Evolutionary conservation across 108 stramenopile genomes (phyloP).

Genomic region (Parmales sp.): DNA sequence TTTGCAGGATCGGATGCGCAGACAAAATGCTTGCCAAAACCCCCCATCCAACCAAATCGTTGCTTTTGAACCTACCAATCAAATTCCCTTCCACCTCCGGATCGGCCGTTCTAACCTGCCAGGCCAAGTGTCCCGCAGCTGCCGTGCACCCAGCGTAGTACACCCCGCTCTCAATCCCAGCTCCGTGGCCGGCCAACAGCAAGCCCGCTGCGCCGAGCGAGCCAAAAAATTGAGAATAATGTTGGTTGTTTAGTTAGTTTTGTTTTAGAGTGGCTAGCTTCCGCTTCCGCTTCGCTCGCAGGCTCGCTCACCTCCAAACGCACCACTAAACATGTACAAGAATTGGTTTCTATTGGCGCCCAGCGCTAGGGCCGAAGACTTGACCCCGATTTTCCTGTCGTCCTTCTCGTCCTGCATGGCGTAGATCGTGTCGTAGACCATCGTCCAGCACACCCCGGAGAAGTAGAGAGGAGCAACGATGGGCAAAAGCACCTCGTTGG

Average conservation of each 20-base stretch:
- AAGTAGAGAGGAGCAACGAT: constrained; percentile 73
- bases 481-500: constrained; percentile 52
- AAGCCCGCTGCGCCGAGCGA: constrained; percentile 39
- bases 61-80: constrained; percentile 67
- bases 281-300: neutral
- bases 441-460: constrained; percentile 82
- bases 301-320: neutral
- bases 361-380: constrained; percentile 80
- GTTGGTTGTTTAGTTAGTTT: neutral
- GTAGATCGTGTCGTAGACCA: constrained; percentile 97
- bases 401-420: constrained; percentile 95
- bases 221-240: neutral
- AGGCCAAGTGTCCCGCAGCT: constrained; percentile 63
- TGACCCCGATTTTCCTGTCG: constrained; percentile 73
- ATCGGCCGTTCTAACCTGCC: constrained; percentile 76
- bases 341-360: constrained; percentile 64
- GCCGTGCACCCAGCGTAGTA: constrained; percentile 46
- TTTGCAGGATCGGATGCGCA: too few species aligned
- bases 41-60: constrained; percentile 55
- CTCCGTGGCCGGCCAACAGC: constrained; percentile 49
- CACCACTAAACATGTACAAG: neutral
- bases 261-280: neutral
- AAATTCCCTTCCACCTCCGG: constrained; percentile 63
- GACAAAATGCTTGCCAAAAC: too few species aligned
- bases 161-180: constrained; percentile 18